These are phyloP conservation scores for Tetraselmis chui DNA, from an alignment of 139 green algal species.

Conservation along the genomic window DNA sequence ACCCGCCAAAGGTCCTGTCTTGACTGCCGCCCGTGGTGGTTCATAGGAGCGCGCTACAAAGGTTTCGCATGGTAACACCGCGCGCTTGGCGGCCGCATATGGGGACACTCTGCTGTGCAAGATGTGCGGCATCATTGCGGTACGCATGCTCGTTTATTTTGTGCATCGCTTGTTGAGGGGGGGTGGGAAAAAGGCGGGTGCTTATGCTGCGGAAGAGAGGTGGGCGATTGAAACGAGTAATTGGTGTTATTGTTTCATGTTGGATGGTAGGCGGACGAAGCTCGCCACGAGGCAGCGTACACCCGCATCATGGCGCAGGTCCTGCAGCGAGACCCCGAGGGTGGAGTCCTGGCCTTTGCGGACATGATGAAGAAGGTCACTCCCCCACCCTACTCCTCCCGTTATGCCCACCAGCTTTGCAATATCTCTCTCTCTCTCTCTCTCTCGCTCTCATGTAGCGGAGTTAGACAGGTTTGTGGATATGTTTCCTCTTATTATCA, in stretches of 20 bases:
- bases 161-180: too few species aligned
- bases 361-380: background rate
- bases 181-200: too few species aligned
- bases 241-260: background rate
- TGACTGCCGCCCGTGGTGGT: background rate
- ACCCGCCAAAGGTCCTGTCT: background rate
- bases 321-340: background rate
- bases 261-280: conserved; percentile 32
- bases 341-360: background rate
- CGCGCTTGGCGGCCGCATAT: conserved; percentile 26
- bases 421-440: too few species aligned
- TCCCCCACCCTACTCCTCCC: too few species aligned
- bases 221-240: too few species aligned
- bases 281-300: conserved; percentile 49
- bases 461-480: too few species aligned
- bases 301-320: conserved; percentile 9
- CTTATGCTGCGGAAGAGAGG: too few species aligned
- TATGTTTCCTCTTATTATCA: too few species aligned
- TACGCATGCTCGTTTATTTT: too few species aligned
- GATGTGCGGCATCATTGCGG: conserved; percentile 33
- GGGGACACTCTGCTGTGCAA: conserved; percentile 35
- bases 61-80: conserved; percentile 56
- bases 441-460: too few species aligned
- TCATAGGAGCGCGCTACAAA: conserved; percentile 10
- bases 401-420: too few species aligned